Conservation (phyloP, 108 stramenopile species). For the Pseudonitzschia delicatissima region DNA sequence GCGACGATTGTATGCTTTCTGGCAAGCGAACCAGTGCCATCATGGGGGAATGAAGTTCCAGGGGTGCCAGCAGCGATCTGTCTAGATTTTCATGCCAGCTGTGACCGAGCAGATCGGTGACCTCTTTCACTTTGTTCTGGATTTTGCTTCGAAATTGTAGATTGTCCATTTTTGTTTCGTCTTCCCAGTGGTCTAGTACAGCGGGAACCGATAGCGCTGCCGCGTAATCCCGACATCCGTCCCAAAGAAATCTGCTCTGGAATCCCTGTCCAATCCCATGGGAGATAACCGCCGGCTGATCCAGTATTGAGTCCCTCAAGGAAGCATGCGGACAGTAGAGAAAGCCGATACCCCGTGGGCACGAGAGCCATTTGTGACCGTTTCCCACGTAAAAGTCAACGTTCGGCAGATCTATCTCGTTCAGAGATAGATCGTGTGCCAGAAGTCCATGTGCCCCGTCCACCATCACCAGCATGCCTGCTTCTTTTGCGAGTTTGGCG, state of each 20-base stretch:
- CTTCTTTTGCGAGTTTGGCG: constrained; percentile 42
- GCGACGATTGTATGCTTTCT: constrained; percentile 3
- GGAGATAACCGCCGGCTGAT: constrained; percentile 58
- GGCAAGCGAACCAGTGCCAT: constrained; percentile 70
- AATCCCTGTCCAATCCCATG: constrained; percentile 68
- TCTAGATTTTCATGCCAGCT: constrained; percentile 44
- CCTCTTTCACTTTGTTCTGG: constrained; percentile 39
- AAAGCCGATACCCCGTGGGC: constrained; percentile 61
- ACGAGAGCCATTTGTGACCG: constrained; percentile 75
- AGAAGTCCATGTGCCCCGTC: constrained; percentile 77
- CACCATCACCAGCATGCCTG: constrained; percentile 47
- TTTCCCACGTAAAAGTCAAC: constrained; percentile 67
- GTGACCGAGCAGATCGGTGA: constrained; percentile 35
- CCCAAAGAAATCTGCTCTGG: constrained; percentile 69
- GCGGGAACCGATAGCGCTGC: constrained; percentile 57
- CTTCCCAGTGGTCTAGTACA: constrained; percentile 52
- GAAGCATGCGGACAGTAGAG: constrained; percentile 46
- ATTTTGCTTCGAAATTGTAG: constrained; percentile 28
- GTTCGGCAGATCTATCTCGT: background rate
- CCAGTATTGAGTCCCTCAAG: constrained; percentile 44
- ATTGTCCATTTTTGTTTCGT: background rate
- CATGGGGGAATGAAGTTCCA: constrained; percentile 50
- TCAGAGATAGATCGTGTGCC: constrained; percentile 29
- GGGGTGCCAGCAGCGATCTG: constrained; percentile 37
- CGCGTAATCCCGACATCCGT: constrained; percentile 72